Evolutionary conservation across 75 land plant genomes (phyloP), one percentile per base, ranked within the genome.

Genomic region (Selaginella moellendorffii): DNA sequence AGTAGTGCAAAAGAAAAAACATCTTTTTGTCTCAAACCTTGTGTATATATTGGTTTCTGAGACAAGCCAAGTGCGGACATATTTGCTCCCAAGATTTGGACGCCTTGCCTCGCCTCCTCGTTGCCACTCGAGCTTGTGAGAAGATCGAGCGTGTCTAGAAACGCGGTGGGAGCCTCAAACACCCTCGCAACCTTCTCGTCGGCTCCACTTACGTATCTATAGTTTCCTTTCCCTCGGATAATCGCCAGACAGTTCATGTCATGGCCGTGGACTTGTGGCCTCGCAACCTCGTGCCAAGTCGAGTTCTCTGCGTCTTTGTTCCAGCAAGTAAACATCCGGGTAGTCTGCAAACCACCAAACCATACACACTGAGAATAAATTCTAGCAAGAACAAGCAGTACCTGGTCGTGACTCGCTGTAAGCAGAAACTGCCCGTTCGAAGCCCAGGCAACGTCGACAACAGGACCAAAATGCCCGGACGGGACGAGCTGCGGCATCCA

Each of bases 231-330:
- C 36, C 83, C 90, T 60, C 70, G 68, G 28, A 88, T 69, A 17
- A 85, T 66, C 0, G 87, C 74, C 18, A 85, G 67, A 68, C 96
- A 89, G 61, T 93, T 85, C 26, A 93, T 76, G 69, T 93, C 98
- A 80, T 93, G 98, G 42, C 98, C 98, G 80, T 93, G 98, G 60
- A 93, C 90, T 76, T 93, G 98, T 63, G 98, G 96, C 2, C 98
- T 83, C 28, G 96, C 90, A 31, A 93, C 78, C 70, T 93, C 98
- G 79, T 89, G 90, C 98, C 98, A 93, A 30, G 73, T 67, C 12
- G 53, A 19, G 5, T 2, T 65, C 51, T 66, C 68, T 14, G 9
- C 29, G 25, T 5, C 63, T 46, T 42, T 53, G 19, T 71, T 51
- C 96, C 98, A 93, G 25, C 83, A 69, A 36, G 87, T 73, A 71